Conservation (phyloP, 495 filamentous ascomycete genomes). For the Neurospora sp. region DNA sequence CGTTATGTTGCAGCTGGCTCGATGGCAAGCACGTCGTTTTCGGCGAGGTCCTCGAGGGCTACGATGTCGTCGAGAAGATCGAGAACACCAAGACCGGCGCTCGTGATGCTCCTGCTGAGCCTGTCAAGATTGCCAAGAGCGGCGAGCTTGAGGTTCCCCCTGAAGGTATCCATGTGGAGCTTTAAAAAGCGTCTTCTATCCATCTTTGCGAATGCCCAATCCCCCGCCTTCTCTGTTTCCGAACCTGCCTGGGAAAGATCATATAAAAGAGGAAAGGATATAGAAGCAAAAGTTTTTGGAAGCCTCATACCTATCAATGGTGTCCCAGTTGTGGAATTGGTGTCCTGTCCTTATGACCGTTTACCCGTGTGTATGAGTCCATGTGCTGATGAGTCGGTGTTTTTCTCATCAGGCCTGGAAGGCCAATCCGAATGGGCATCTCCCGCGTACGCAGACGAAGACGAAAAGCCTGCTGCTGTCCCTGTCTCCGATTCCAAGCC, state of each 20-base stretch:
- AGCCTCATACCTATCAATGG: slow-evolving; percentile 1
- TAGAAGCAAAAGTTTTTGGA: not conserved
- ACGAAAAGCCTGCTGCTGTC: not conserved
- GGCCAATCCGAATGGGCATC: slow-evolving; percentile 5
- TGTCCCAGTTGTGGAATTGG: slow-evolving; percentile 7
- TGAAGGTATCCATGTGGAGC: slow-evolving; percentile 98
- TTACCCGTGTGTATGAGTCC: slow-evolving; percentile 1
- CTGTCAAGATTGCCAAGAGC: slow-evolving; percentile 86
- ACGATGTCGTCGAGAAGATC: slow-evolving; percentile 82
- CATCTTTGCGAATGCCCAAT: not conserved
- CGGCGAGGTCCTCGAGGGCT: slow-evolving; percentile 83
- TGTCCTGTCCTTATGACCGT: not conserved
- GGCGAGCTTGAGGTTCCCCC: slow-evolving; percentile 79
- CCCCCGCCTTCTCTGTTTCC: not conserved
- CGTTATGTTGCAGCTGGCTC: slow-evolving; percentile 54
- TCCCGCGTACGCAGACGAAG: not conserved
- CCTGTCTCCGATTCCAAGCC: not conserved
- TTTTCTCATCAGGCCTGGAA: slow-evolving; percentile 6
- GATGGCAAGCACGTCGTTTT: slow-evolving; percentile 87
- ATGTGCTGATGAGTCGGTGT: slow-evolving; percentile 3
- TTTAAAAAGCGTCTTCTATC: slow-evolving; percentile 46
- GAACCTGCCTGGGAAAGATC: not conserved
- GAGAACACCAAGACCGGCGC: slow-evolving; percentile 62
- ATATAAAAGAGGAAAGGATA: slow-evolving; percentile 6
- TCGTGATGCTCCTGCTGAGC: slow-evolving; percentile 61